Percentiles rank a stretch among this genome's conserved stretches.
Conservation (phyloP, 176 grass and related monocot species). For the Juncus effusus region DNA sequence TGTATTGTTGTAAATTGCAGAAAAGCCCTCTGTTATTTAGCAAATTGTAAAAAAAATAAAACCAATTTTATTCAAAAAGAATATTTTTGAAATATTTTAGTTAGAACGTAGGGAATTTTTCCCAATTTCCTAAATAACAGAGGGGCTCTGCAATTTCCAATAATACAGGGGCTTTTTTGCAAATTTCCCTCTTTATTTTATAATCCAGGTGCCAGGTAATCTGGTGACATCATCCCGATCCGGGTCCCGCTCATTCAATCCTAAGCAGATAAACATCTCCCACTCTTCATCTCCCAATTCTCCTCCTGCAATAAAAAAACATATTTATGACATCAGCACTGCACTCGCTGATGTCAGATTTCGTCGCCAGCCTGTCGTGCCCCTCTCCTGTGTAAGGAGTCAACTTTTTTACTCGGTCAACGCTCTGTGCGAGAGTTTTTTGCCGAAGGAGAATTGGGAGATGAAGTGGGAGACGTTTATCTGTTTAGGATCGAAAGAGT, state of each 20-base stretch:
- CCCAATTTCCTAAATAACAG: no score
- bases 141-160: no score
- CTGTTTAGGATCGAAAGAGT: constrained; percentile 95
- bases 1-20: no score
- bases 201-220: constrained; percentile 34
- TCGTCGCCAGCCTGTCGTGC: constrained; percentile 73
- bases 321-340: constrained; percentile 54
- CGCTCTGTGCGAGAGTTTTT: constrained; percentile 55
- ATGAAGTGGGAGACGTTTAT: constrained; percentile 96
- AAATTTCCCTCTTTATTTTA: no score
- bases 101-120: no score
- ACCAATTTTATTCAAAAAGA: neutral
- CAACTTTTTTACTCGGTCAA: constrained; percentile 64
- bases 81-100: no score
- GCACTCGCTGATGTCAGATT: constrained; percentile 60
- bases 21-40: neutral
- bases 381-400: constrained; percentile 60
- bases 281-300: constrained; percentile 79
- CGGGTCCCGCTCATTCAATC: constrained; percentile 88
- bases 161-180: no score
- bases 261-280: constrained; percentile 95
- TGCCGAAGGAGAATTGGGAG: constrained; percentile 88
- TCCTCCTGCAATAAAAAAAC: constrained; percentile 57
- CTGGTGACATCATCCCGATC: constrained; percentile 88
- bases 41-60: constrained; percentile 24